Evolutionary conservation across 345 rosid genomes (phyloP).

Genomic region (Hibiscus syriacus): DNA sequence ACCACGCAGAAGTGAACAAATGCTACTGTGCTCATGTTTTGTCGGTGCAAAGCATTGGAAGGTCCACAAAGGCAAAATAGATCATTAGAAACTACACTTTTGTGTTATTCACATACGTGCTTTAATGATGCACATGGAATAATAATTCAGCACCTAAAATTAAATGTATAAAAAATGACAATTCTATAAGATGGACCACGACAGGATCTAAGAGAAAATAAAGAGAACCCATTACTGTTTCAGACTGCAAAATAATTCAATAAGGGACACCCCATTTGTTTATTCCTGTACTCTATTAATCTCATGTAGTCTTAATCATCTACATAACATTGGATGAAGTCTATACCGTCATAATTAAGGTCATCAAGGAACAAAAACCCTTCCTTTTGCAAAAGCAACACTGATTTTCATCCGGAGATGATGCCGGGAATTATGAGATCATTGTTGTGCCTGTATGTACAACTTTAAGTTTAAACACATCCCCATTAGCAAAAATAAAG

Average conservation of each 20-base stretch:
- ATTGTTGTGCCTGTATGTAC: not conserved
- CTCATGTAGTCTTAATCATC: not conserved
- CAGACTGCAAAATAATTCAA: not conserved
- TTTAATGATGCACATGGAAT: not conserved
- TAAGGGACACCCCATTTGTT: not conserved
- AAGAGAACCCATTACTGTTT: not conserved
- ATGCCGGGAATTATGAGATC: conserved; percentile 14
- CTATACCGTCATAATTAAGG: no score
- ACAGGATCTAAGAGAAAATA: not conserved
- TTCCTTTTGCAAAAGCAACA: not conserved
- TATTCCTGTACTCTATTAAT: not conserved
- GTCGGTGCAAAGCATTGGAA: conserved; percentile 17
- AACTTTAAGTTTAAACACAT: not conserved
- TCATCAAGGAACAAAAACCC: not conserved
- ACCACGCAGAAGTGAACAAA: no score
- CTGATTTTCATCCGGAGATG: conserved; percentile 10
- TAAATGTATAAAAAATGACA: not conserved
- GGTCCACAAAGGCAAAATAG: not conserved
- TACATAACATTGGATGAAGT: no score
- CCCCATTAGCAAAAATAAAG: not conserved
- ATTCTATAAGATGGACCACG: not conserved
- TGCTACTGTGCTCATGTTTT: not conserved
- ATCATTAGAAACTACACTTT: not conserved
- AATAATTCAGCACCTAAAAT: not conserved
- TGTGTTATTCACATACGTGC: not conserved